Evolutionary conservation across 768 basidiomycete genomes (phyloP).

Genomic region (Termitomyces heimii): DNA sequence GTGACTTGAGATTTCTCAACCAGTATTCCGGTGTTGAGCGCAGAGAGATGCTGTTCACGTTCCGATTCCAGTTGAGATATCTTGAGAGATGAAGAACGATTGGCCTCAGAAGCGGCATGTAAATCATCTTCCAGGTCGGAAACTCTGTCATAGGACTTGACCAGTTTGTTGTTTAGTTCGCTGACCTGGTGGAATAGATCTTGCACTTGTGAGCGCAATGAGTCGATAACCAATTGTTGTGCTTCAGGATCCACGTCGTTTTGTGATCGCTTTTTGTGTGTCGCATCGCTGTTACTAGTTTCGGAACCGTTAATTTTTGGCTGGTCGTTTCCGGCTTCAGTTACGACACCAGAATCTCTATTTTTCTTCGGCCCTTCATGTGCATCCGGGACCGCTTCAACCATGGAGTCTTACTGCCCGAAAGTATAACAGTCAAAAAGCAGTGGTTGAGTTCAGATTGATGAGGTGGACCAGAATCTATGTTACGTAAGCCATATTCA

Average conservation of each 20-base stretch:
- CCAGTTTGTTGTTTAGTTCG: slow-evolving; percentile 88
- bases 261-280: slow-evolving; percentile 10
- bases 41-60: slow-evolving; percentile 80
- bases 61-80: slow-evolving; percentile 81
- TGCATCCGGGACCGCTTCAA: slow-evolving; percentile 7
- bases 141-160: slow-evolving; percentile 85
- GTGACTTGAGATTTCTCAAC: slow-evolving; percentile 92
- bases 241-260: slow-evolving; percentile 47
- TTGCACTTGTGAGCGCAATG: slow-evolving; percentile 74
- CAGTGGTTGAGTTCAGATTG: not conserved
- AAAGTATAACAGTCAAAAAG: not conserved
- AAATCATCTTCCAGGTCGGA: slow-evolving; percentile 91
- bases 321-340: slow-evolving; percentile 2
- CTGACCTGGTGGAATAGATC: slow-evolving; percentile 88
- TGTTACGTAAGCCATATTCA: not conserved
- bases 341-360: not conserved
- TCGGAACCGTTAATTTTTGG: slow-evolving; percentile 13
- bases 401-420: slow-evolving; percentile 5
- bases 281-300: slow-evolving; percentile 10
- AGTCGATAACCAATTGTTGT: slow-evolving; percentile 76
- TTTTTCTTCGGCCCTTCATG: slow-evolving; percentile 1
- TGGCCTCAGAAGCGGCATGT: slow-evolving; percentile 55
- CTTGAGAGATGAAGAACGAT: slow-evolving; percentile 56
- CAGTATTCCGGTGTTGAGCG: slow-evolving; percentile 84
- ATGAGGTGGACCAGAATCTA: not conserved